Evolutionary conservation across 148 eudicot species (phyloP).

Genomic region (Rhododendron griersonianum): DNA sequence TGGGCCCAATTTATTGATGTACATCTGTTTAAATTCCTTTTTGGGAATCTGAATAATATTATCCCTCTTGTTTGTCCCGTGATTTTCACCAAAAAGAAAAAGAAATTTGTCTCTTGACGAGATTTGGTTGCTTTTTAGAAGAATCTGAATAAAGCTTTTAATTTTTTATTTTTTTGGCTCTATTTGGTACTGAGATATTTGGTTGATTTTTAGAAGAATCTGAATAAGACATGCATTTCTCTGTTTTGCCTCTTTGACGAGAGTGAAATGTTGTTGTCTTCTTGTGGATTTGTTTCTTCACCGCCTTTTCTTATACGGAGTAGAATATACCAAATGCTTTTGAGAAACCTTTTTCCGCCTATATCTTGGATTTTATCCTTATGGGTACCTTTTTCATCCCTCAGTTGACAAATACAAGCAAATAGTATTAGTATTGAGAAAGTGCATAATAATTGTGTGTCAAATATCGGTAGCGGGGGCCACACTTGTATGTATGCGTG

Average conservation of each 20-base stretch:
- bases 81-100: no score
- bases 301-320: not conserved
- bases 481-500: not conserved
- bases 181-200: not conserved
- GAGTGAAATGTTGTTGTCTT: no score
- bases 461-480: not conserved
- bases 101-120: no score
- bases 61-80: not conserved
- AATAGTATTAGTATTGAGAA: not conserved
- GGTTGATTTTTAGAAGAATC: not conserved
- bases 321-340: not conserved
- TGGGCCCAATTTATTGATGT: not conserved
- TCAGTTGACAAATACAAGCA: not conserved
- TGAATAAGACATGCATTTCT: not conserved
- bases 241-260: not conserved
- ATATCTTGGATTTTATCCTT: not conserved
- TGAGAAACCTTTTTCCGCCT: not conserved
- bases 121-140: not conserved
- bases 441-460: not conserved
- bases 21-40: not conserved
- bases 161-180: not conserved
- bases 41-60: slow-evolving; percentile 27
- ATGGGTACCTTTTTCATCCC: not conserved
- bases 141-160: not conserved
- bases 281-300: no score